These are phyloP conservation scores for Schizosaccharomyces octosporus DNA, from an alignment of 805 yeast species.

Conservation along the genomic window DNA sequence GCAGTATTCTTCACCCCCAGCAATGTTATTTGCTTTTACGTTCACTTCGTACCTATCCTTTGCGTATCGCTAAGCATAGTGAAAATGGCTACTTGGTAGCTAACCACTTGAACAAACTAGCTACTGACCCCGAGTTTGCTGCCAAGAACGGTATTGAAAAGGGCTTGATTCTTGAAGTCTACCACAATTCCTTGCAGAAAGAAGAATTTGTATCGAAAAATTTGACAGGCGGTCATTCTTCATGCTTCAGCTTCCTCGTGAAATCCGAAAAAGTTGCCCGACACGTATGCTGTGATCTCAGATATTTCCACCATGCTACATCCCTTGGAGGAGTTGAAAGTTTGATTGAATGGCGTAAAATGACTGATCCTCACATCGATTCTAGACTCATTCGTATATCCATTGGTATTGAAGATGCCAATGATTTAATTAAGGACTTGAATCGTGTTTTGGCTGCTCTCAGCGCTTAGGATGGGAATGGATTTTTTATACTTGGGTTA, in stretches of 20 bases:
- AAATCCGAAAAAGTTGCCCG: constrained; percentile 29
- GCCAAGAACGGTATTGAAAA: not conserved
- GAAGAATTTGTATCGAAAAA: constrained; percentile 46
- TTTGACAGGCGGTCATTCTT: constrained; percentile 33
- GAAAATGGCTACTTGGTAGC: constrained; percentile 39
- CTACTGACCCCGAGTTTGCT: not conserved
- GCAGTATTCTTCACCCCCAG: constrained; percentile 55
- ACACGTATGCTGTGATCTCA: constrained; percentile 35
- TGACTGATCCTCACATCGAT: constrained; percentile 36
- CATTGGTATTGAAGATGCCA: constrained; percentile 52
- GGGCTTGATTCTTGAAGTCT: constrained; percentile 21
- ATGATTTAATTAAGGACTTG: constrained; percentile 56
- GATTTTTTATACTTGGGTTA: too few species aligned
- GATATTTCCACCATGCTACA: constrained; percentile 70
- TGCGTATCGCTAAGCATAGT: constrained; percentile 46
- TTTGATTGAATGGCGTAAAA: constrained; percentile 69
- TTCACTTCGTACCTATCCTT: constrained; percentile 55
- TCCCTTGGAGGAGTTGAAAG: constrained; percentile 85
- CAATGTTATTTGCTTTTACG: constrained; percentile 54
- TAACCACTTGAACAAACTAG: constrained; percentile 22
- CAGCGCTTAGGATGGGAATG: not conserved
- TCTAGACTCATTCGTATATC: constrained; percentile 46
- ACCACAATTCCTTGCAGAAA: constrained; percentile 55
- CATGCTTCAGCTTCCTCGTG: constrained; percentile 49
- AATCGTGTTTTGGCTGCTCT: constrained; percentile 24